These are phyloP conservation scores for Galeopsis tetrahit DNA, from an alignment of 257 asterid genomes.

Conservation along the genomic window DNA sequence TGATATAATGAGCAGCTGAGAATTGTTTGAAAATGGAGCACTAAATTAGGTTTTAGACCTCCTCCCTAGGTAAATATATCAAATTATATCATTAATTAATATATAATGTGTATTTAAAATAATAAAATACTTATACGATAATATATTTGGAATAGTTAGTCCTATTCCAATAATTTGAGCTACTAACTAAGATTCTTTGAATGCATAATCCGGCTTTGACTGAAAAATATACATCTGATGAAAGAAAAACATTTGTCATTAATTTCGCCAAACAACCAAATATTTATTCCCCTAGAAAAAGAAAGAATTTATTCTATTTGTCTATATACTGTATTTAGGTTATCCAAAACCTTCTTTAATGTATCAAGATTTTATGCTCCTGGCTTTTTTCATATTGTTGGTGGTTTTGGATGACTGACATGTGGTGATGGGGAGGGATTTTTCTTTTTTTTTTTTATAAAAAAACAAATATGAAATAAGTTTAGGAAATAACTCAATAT, in stretches of 20 bases:
- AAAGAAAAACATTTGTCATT: neutral
- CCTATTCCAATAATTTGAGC: neutral
- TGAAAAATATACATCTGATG: neutral
- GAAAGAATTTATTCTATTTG: constrained; percentile 13
- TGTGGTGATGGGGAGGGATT: neutral
- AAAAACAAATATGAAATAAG: too few species aligned
- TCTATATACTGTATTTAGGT: neutral
- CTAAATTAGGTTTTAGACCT: neutral
- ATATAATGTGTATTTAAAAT: neutral
- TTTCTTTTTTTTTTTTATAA: too few species aligned
- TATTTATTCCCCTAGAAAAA: too few species aligned
- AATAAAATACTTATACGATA: neutral
- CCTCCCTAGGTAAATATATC: neutral
- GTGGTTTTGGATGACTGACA: neutral
- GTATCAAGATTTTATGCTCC: neutral
- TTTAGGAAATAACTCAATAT: too few species aligned
- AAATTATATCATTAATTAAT: neutral
- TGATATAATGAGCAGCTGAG: constrained; percentile 17
- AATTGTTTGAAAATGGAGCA: neutral
- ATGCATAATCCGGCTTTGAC: neutral
- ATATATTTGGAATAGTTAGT: neutral
- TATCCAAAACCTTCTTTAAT: constrained; percentile 6
- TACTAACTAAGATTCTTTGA: neutral
- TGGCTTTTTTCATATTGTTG: neutral
- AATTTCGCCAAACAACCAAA: neutral